phyloP scores from a whole-genome alignment of 1,139 yeast genomes.

The Saccharomycopsis hybrid region DNA sequence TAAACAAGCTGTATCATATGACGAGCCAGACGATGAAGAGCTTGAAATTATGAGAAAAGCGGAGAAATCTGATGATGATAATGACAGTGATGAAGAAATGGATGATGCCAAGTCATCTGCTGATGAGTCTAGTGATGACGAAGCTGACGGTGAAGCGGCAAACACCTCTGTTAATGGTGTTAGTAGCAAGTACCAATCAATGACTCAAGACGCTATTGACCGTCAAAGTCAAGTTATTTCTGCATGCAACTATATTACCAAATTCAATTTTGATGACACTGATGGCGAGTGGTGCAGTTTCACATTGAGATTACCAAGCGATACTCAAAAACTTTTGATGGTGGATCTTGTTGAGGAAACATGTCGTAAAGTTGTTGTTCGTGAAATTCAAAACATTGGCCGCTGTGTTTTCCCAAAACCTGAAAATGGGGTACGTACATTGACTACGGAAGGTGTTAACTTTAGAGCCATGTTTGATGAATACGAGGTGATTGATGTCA shows the following conservation, averaged over 20 bases:
- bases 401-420: slow-evolving; percentile 86
- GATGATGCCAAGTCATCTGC: slow-evolving; percentile 27
- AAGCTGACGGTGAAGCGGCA: slow-evolving; percentile 34
- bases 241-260: slow-evolving; percentile 63
- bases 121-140: slow-evolving; percentile 34
- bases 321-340: slow-evolving; percentile 91
- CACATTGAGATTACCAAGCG: slow-evolving; percentile 75
- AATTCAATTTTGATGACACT: slow-evolving; percentile 85
- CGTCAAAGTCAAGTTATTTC: slow-evolving; percentile 79
- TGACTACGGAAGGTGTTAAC: slow-evolving; percentile 97
- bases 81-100: slow-evolving; percentile 27
- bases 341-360: slow-evolving; percentile 92
- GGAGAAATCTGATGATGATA: slow-evolving; percentile 63
- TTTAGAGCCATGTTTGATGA: slow-evolving; percentile 98
- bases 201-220: slow-evolving; percentile 63
- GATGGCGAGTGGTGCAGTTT: slow-evolving; percentile 92
- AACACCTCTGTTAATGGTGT: slow-evolving; percentile 21
- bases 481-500: slow-evolving; percentile 83
- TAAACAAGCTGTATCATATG: slow-evolving; percentile 88
- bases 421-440: slow-evolving; percentile 51
- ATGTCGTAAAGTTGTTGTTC: slow-evolving; percentile 84
- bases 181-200: slow-evolving; percentile 23
- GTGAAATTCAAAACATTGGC: slow-evolving; percentile 87
- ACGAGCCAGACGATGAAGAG: slow-evolving; percentile 92
- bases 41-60: slow-evolving; percentile 81